Evolutionary conservation across 192 early-diverging fungal species (phyloP), one percentile per base, ranked within the genome.

Genomic region (Polychytrium aggregatum): DNA sequence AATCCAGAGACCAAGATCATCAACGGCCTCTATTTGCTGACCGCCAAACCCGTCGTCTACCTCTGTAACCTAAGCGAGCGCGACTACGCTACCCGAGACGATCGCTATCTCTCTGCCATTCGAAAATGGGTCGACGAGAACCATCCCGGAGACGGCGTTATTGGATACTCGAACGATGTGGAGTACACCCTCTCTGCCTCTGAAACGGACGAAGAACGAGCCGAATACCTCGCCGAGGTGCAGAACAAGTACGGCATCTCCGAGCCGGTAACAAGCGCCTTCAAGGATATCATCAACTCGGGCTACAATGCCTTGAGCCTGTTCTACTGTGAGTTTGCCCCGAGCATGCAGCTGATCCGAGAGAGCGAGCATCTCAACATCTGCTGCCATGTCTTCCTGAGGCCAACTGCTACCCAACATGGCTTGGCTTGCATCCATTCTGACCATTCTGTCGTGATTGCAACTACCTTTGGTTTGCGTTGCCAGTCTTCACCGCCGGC

Each of bases 1-100:
- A 86, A 85, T 65, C 85, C 86, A 70, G 93, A 97, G 60, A 72
- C 87, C 31, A 86, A 84, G 35, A 65, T 88, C 26, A 87, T 94
- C 70, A 92, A 92, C 62, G 44, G 57, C 26, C 73, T 89, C 55
- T 64, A 67, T 33, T 65, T 97, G 46, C 61, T 97, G 46, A 92
- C 92, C n/a, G 84, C 91, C 57, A 97, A 97, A 69, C 91, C 94
- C 24, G 52, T 64, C 21, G 60, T 67, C 25, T 92, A 92, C 63
- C 79, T 97, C 28, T 82, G 79, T 56, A 99, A 99, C 68, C 71
- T 99, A 41, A 79, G 72, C 57, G 84, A 93, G 62, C 70, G 70
- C 41, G 96, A 99, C 59, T 99, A 81, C 56, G 56, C 85, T 33
- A 78, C 89, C 56, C 89, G 89, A 68, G 97, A 96, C 78, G 96